Evolutionary conservation across 1,284 basidiomycete genomes (phyloP).

Genomic region (Ceratobasidium theobromae): DNA sequence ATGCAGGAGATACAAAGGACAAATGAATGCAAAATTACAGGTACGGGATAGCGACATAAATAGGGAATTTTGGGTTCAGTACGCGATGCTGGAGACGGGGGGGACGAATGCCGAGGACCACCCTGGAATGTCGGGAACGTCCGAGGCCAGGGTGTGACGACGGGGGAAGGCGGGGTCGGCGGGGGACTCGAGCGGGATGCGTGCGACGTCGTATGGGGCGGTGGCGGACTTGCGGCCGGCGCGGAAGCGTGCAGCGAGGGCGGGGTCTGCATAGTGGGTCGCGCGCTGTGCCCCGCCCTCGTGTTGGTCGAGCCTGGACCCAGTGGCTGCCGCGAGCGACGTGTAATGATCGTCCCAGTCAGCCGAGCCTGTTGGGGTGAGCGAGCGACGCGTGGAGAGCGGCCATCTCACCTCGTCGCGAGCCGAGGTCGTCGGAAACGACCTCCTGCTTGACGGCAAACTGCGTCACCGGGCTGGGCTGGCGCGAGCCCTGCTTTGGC

Average conservation of each 20-base stretch:
- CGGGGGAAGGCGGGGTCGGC: conserved; percentile 26
- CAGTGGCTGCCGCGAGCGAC: background rate
- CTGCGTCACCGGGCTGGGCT: conserved; percentile 14
- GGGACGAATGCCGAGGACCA: too few species aligned
- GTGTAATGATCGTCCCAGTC: conserved; percentile 29
- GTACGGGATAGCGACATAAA: background rate
- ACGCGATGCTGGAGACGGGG: conserved; percentile 28
- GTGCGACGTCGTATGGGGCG: conserved; percentile 19
- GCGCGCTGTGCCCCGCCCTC: conserved; percentile 20
- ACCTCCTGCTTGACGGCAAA: conserved; percentile 30
- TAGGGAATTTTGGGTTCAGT: background rate
- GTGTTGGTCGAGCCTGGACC: conserved; percentile 13
- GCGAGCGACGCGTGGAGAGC: too few species aligned
- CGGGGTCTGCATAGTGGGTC: conserved; percentile 1
- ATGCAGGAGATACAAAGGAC: conserved; percentile 27
- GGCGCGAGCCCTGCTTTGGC: conserved; percentile 37
- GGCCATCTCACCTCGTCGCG: conserved; percentile 31
- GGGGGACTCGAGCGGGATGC: conserved; percentile 21
- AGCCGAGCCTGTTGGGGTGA: conserved; percentile 7
- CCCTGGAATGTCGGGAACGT: conserved; percentile 11
- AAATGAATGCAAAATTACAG: conserved; percentile 31
- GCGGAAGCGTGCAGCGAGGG: conserved; percentile 15
- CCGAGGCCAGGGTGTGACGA: conserved; percentile 23
- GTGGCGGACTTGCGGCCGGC: conserved; percentile 27
- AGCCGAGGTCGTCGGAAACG: conserved; percentile 25